Percentiles rank a stretch among this genome's conserved stretches.
Evolutionary conservation across 495 filamentous ascomycete species (phyloP).

Genomic region (Pseudevernia furfuracea): DNA sequence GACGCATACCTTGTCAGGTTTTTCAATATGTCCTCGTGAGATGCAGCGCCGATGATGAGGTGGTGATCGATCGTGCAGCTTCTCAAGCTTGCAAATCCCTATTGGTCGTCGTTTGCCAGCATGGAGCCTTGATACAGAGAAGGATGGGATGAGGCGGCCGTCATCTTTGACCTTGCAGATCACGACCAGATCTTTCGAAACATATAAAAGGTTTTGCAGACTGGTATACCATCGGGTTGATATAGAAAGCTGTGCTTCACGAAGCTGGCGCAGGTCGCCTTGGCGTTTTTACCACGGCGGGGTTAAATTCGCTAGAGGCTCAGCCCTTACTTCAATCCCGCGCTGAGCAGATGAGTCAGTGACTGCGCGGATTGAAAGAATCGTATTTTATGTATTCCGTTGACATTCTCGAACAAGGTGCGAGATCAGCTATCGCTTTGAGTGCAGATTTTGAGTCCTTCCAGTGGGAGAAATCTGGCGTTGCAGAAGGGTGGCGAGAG

Average conservation of each 20-base stretch:
- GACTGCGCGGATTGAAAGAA: background rate
- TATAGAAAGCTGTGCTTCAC: background rate
- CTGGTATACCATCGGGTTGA: background rate
- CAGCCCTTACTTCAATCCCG: conserved; percentile 7
- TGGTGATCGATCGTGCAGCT: conserved; percentile 5
- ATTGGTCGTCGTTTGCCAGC: background rate
- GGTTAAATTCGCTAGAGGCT: conserved; percentile 7
- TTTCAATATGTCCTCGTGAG: conserved; percentile 5
- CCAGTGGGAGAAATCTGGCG: conserved; percentile 8
- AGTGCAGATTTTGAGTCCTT: conserved; percentile 12
- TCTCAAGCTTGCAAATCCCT: conserved; percentile 8
- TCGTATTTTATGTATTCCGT: conserved; percentile 10
- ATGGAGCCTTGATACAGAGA: conserved; percentile 10
- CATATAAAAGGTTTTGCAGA: background rate
- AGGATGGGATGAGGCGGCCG: background rate
- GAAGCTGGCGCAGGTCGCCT: background rate
- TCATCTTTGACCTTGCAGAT: conserved; percentile 8
- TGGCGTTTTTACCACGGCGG: background rate
- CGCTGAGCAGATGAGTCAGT: background rate
- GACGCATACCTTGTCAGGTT: conserved; percentile 5
- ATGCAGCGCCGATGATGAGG: conserved; percentile 3
- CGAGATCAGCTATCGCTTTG: conserved; percentile 5
- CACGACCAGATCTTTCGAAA: conserved; percentile 7
- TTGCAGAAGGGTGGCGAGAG: conserved; percentile 14
- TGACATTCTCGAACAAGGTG: conserved; percentile 16